Conservation (phyloP, 208 protist species). For the Trypanosomatidae sp. region DNA sequence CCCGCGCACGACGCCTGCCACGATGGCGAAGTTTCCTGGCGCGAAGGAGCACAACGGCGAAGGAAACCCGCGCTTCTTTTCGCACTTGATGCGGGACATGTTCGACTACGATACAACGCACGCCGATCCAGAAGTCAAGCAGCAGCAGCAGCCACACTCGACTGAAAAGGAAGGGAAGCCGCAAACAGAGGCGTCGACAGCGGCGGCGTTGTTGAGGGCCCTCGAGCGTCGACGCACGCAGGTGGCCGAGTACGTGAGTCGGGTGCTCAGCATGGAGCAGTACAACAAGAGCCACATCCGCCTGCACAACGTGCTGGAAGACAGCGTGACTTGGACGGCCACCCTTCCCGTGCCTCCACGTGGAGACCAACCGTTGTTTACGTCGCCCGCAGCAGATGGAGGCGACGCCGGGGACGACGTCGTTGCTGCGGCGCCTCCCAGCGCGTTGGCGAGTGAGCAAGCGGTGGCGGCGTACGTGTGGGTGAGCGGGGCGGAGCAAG, state of each 20-base stretch:
- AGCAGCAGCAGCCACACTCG: too few relatives aligned
- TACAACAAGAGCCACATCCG: constrained; percentile 18
- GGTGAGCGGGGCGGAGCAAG: constrained; percentile 12
- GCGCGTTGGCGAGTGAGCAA: too few relatives aligned
- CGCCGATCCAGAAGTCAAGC: too few relatives aligned
- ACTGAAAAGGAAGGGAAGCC: not conserved
- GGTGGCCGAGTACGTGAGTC: constrained; percentile 15
- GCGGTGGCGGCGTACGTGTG: constrained; percentile 21
- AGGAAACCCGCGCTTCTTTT: constrained; percentile 42
- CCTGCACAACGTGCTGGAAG: constrained; percentile 13
- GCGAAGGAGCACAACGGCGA: too few relatives aligned
- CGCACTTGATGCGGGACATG: constrained; percentile 38
- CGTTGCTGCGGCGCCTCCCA: too few relatives aligned
- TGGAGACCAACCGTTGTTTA: not conserved
- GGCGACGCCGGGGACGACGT: too few relatives aligned
- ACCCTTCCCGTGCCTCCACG: not conserved
- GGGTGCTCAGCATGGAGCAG: constrained; percentile 10
- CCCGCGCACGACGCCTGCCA: too few relatives aligned
- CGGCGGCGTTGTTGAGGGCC: not conserved
- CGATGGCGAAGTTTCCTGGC: too few relatives aligned
- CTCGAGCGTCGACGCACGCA: constrained; percentile 8
- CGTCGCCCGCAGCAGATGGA: too few relatives aligned
- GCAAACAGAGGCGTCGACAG: not conserved
- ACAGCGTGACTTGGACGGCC: constrained; percentile 14
- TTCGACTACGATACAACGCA: constrained; percentile 31